Percentiles rank a stretch among this genome's conserved stretches.
Conservation (phyloP, 2,329 filamentous ascomycete species). For the Aspergillus alliaceus region DNA sequence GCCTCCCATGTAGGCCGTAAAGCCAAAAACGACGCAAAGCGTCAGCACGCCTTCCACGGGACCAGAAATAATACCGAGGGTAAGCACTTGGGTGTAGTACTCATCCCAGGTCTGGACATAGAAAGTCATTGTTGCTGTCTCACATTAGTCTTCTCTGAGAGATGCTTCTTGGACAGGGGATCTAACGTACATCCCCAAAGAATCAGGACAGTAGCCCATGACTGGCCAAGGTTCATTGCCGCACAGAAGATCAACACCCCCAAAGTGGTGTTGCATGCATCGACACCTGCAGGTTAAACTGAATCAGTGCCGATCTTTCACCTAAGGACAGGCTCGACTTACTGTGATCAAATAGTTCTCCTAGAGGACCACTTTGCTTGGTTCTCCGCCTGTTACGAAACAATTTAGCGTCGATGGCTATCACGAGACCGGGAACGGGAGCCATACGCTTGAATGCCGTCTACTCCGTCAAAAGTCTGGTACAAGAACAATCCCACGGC, state of each 20-base stretch:
- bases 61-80: slow-evolving; percentile 86
- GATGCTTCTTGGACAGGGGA: neutral
- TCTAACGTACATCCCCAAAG: slow-evolving; percentile 74
- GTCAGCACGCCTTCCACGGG: slow-evolving; percentile 93
- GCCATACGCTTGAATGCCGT: slow-evolving; percentile 85
- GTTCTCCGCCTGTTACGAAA: slow-evolving; percentile 68
- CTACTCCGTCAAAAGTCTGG: slow-evolving; percentile 97
- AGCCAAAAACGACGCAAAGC: slow-evolving; percentile 74
- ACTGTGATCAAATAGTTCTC: slow-evolving; percentile 96
- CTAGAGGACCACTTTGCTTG: slow-evolving; percentile 85
- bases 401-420: slow-evolving; percentile 6
- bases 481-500: slow-evolving; percentile 88
- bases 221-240: slow-evolving; percentile 88
- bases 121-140: slow-evolving; percentile 80
- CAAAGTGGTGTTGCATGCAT: slow-evolving; percentile 93
- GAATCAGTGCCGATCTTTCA: neutral
- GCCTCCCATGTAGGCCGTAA: slow-evolving; percentile 83
- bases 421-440: slow-evolving; percentile 2
- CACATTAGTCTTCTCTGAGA: slow-evolving; percentile 9
- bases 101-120: slow-evolving; percentile 99
- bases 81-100: slow-evolving; percentile 95
- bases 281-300: slow-evolving; percentile 58
- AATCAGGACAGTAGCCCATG: slow-evolving; percentile 80
- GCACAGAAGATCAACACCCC: slow-evolving; percentile 90
- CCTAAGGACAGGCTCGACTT: slow-evolving; percentile 19